Base-by-base conservation (phyloP, 2,329 filamentous ascomycete genomes). In the Ascochyta rabiei region DNA sequence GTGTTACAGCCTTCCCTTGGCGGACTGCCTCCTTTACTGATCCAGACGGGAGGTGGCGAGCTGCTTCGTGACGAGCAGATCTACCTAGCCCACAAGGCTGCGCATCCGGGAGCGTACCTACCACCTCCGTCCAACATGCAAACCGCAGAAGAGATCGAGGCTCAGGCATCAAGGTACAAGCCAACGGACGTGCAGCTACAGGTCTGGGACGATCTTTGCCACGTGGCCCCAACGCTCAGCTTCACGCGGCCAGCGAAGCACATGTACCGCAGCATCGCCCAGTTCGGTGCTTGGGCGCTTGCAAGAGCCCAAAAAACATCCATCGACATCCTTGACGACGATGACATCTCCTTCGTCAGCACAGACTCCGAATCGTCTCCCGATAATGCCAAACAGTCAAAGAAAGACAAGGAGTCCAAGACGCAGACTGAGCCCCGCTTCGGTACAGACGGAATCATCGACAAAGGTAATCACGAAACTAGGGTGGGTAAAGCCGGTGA, bases 161-260 rank as follows among this genome's bases (percentile, higher is more conserved):
- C 87, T 30, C 83, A 88, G 33, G 80, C 82, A 55, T 87, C 88
- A 24, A 86, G 82, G 58, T 96, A 91, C 74, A 85, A 86, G 53
- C 90, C 92, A 0, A 99, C 95, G 0, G 86, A 96, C 64, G 93
- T 98, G 0, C 92, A 97, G 71, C 82, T 99, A 2, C 95, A 98
- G 72, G 88, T 98, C 1, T 98, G 93, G 93, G 93, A 98, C 53
- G 90, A 96, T 66, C 79, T 98, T 2, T 98, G 95, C 67, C 93
- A 98, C 70, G 93, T 96, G 6, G 88, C 89, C 0, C 91, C 93
- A 0, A 97, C 93, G 0, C 81, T 98, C n/a, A 96, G 91, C 66
- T 98, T 96, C 73, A 98, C 93, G 0, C 84, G 88, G n/a, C 95
- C 95, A 0, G 95, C 93, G 40, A 98, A 98, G 73, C 90, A 89